A percentile compares a stretch with the other conserved stretches of the same genome.
Evolutionary conservation across 2,329 filamentous ascomycete genomes (phyloP).

Genomic region (Epichloe hybrida): DNA sequence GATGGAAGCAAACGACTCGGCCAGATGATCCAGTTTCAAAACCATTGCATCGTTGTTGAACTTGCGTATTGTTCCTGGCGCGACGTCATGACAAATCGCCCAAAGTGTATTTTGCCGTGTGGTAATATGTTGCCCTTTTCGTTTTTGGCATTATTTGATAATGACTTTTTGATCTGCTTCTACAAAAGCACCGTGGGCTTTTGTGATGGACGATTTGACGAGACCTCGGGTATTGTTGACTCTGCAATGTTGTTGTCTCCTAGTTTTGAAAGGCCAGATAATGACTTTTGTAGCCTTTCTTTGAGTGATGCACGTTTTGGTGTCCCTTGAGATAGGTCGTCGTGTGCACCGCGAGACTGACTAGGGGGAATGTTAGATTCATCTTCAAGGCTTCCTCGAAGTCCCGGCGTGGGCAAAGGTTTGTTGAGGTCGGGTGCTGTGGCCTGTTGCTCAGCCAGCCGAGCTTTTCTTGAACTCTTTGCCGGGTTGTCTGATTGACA

Average conservation of each 20-base stretch:
- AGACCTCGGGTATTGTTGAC: neutral
- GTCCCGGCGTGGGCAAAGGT: neutral
- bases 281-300: constrained; percentile 4
- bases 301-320: neutral
- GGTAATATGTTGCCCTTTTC: neutral
- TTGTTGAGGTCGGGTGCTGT: neutral
- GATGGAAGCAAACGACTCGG: neutral
- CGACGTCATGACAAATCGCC: neutral
- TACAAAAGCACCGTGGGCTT: neutral
- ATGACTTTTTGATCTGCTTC: neutral
- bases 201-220: neutral
- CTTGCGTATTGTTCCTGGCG: neutral
- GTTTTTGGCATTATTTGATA: neutral
- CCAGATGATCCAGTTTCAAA: neutral
- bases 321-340: neutral
- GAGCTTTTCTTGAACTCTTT: neutral
- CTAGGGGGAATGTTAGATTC: neutral
- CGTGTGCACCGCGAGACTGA: neutral
- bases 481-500: neutral
- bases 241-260: neutral
- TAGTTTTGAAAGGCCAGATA: constrained; percentile 3
- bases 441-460: neutral
- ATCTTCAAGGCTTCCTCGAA: neutral
- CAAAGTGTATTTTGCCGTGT: neutral
- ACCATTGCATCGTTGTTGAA: neutral